These are phyloP conservation scores for Allantophomopsis lycopodina DNA, from an alignment of 2,329 filamentous ascomycete genomes.

Conservation along the genomic window DNA sequence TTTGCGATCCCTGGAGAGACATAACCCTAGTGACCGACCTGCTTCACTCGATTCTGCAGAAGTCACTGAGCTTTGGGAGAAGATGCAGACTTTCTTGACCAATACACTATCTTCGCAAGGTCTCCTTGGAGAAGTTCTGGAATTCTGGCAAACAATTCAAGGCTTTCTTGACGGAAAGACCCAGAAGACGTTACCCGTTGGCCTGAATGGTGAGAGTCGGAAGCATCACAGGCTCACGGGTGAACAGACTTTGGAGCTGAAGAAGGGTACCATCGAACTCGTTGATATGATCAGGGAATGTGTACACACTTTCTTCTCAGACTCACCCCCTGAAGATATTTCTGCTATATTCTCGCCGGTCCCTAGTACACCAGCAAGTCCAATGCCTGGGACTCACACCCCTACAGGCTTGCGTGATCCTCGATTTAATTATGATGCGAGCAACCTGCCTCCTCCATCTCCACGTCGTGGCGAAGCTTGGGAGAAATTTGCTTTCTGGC, in stretches of 20 bases:
- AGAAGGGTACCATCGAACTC: slow-evolving; percentile 70
- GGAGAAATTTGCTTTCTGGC: slow-evolving; percentile 96
- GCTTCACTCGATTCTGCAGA: slow-evolving; percentile 64
- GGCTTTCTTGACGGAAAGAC: slow-evolving; percentile 80
- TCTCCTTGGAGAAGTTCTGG: slow-evolving; percentile 75
- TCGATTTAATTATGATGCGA: slow-evolving; percentile 67
- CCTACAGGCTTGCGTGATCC: slow-evolving; percentile 51
- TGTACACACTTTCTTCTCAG: slow-evolving; percentile 70
- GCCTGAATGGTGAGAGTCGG: slow-evolving; percentile 69
- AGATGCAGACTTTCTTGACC: slow-evolving; percentile 61
- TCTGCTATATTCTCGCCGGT: slow-evolving; percentile 76
- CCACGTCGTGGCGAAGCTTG: slow-evolving; percentile 72
- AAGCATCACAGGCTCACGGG: slow-evolving; percentile 68
- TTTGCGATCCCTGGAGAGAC: slow-evolving; percentile 59
- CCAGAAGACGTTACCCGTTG: slow-evolving; percentile 65
- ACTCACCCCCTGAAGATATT: slow-evolving; percentile 81
- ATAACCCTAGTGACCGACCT: slow-evolving; percentile 44
- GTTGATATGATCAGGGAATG: slow-evolving; percentile 71
- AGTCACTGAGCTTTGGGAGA: slow-evolving; percentile 86
- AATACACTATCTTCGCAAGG: slow-evolving; percentile 67
- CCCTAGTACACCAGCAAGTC: slow-evolving; percentile 55
- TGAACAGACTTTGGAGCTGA: slow-evolving; percentile 56
- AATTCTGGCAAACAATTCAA: slow-evolving; percentile 88
- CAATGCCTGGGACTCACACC: slow-evolving; percentile 37
- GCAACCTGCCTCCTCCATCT: slow-evolving; percentile 62